Percentiles rank a stretch among this genome's conserved stretches.
These are phyloP conservation scores for Calocybe gambosa DNA, from an alignment of 1,284 basidiomycete genomes.

Conservation along the genomic window DNA sequence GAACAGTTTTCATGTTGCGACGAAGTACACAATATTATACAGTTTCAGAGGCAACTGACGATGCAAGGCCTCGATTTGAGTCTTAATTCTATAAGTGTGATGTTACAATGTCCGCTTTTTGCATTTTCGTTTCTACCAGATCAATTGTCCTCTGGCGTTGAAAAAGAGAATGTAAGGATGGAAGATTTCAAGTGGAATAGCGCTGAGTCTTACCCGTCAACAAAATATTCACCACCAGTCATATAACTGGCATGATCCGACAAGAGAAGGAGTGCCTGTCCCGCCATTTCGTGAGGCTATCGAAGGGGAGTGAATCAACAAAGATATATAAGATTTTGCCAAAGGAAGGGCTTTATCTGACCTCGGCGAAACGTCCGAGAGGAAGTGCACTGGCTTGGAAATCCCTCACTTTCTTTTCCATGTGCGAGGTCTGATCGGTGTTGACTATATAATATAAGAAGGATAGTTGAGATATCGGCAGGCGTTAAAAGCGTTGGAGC, in stretches of 20 bases:
- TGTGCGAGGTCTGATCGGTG: conserved; percentile 28
- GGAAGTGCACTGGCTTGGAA: conserved; percentile 26
- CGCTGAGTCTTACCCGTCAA: conserved; percentile 28
- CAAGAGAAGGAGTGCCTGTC: conserved; percentile 30
- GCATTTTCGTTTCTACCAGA: too few relatives aligned
- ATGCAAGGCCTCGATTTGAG: too few relatives aligned
- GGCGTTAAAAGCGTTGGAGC: conserved; percentile 10
- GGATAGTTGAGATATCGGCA: background rate
- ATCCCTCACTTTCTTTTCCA: conserved; percentile 27
- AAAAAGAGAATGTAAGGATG: too few relatives aligned
- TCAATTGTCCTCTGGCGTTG: too few relatives aligned
- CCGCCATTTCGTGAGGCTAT: conserved; percentile 32
- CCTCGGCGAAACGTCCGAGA: conserved; percentile 29
- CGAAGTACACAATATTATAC: too few relatives aligned
- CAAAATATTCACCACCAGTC: conserved; percentile 34
- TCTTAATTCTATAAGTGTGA: too few relatives aligned
- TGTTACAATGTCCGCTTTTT: too few relatives aligned
- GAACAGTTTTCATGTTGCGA: too few relatives aligned
- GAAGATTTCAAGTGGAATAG: too few relatives aligned
- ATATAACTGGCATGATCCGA: conserved; percentile 33
- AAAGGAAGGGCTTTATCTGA: conserved; percentile 1
- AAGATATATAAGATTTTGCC: too few relatives aligned
- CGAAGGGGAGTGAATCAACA: background rate
- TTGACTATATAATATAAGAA: conserved; percentile 18
- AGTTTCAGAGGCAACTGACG: too few relatives aligned